Evolutionary conservation across 805 yeast genomes (phyloP).

Genomic region (Nadsonia fulvescens): DNA sequence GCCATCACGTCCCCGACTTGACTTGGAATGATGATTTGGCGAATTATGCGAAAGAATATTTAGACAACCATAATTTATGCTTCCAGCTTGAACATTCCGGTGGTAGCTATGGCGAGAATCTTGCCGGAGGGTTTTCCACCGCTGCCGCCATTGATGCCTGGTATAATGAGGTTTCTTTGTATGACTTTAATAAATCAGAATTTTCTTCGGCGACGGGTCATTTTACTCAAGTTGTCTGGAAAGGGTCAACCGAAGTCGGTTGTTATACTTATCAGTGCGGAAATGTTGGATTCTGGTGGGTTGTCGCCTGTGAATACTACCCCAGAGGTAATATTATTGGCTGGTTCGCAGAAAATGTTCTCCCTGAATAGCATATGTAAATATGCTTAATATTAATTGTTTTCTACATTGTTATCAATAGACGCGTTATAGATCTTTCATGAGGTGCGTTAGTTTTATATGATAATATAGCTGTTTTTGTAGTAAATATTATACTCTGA

Average conservation of each 20-base stretch:
- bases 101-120: conserved; percentile 59
- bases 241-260: conserved; percentile 40
- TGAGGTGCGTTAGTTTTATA: too few species aligned
- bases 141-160: conserved; percentile 40
- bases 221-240: conserved; percentile 73
- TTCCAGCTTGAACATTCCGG: too few species aligned
- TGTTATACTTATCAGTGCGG: conserved; percentile 56
- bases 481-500: too few species aligned
- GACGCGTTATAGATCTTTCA: too few species aligned
- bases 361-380: too few species aligned
- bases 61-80: too few species aligned
- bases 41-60: conserved; percentile 38
- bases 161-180: conserved; percentile 45
- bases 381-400: too few species aligned
- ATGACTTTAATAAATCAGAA: conserved; percentile 28
- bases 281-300: too few species aligned
- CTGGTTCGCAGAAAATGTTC: conserved; percentile 12
- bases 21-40: conserved; percentile 39
- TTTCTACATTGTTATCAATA: too few species aligned
- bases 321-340: conserved; percentile 47
- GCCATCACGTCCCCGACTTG: conserved; percentile 22
- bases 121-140: conserved; percentile 49
- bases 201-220: conserved; percentile 43
- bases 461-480: too few species aligned
- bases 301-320: conserved; percentile 58